phyloP scores from a whole-genome alignment of 148 eudicot genomes.

The Vaccinium macrocarpon region DNA sequence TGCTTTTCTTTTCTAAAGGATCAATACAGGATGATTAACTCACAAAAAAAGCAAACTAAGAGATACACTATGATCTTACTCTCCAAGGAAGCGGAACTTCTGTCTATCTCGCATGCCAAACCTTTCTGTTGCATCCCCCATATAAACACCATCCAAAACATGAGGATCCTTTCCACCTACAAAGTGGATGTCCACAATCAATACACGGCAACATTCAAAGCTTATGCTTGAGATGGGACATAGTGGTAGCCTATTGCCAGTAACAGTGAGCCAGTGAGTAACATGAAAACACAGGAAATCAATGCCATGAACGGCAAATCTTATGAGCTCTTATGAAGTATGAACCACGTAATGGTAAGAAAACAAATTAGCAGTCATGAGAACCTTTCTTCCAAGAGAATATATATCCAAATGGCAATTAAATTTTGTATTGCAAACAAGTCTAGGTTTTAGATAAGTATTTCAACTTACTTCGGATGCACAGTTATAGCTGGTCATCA shows the following conservation, averaged over 20 bases:
- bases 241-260: neutral
- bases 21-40: neutral
- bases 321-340: neutral
- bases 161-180: constrained; percentile 43
- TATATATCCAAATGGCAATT: neutral
- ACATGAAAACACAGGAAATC: neutral
- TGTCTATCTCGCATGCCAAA: constrained; percentile 74
- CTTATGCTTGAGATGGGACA: neutral
- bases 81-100: constrained; percentile 71
- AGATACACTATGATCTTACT: constrained; percentile 45
- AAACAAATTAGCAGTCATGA: neutral
- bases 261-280: neutral
- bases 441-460: neutral
- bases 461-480: neutral
- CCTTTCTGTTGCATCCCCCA: constrained; percentile 55
- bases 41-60: neutral
- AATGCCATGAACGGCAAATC: neutral
- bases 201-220: neutral
- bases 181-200: constrained; percentile 1
- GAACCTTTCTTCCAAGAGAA: neutral
- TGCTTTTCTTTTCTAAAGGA: neutral
- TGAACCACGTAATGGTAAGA: neutral
- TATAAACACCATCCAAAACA: constrained; percentile 26
- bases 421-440: neutral
- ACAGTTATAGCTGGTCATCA: neutral